These are phyloP conservation scores for Chamaenerion angustifolium DNA, from an alignment of 345 rosid species.

Conservation along the genomic window DNA sequence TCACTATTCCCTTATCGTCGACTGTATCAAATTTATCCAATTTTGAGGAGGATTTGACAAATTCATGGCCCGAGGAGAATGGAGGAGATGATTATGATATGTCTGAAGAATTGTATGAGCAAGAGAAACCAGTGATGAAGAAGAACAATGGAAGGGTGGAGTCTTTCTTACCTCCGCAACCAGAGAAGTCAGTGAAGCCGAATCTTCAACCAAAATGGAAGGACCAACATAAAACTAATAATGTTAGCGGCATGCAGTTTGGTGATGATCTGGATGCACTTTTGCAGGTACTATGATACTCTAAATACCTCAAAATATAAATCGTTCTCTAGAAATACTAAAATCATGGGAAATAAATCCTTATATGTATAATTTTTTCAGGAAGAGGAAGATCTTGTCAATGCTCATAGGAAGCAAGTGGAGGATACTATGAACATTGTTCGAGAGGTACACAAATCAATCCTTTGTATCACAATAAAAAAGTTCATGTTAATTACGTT, in stretches of 20 bases:
- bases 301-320: too few relatives aligned
- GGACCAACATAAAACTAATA: too few relatives aligned
- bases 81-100: conserved; percentile 64
- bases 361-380: conserved; percentile 11
- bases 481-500: not conserved
- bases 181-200: too few relatives aligned
- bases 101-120: conserved; percentile 54
- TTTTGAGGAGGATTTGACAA: conserved; percentile 54
- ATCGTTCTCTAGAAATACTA: too few relatives aligned
- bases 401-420: conserved; percentile 86
- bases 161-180: too few relatives aligned
- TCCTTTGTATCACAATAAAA: too few relatives aligned
- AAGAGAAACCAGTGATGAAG: conserved; percentile 45
- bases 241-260: too few relatives aligned
- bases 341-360: too few relatives aligned
- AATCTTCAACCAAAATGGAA: too few relatives aligned
- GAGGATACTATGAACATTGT: conserved; percentile 96
- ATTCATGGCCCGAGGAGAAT: conserved; percentile 69
- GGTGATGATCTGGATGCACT: too few relatives aligned
- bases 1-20: conserved; percentile 47
- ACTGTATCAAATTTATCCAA: conserved; percentile 39
- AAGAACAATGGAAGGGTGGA: conserved; percentile 56
- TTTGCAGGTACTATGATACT: not conserved
- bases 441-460: conserved; percentile 44
- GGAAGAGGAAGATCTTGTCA: conserved; percentile 98